Conservation (phyloP, 495 filamentous ascomycete genomes). For the Penicillium coprophilum region DNA sequence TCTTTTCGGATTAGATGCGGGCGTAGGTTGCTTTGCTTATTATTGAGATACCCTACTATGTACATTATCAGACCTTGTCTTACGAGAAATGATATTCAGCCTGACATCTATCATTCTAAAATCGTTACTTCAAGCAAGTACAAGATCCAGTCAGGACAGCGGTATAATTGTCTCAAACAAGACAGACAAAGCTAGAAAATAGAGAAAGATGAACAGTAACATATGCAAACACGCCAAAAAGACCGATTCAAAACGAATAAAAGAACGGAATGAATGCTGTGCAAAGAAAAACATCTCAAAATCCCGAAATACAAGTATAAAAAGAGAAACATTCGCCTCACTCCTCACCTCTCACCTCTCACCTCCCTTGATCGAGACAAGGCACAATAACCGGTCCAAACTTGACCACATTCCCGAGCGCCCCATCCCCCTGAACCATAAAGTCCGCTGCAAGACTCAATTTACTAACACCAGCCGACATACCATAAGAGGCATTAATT, state of each 20-base stretch:
- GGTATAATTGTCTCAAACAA: not conserved
- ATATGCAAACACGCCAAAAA: slow-evolving; percentile 7
- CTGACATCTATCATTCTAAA: not conserved
- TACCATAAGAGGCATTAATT: slow-evolving; percentile 54
- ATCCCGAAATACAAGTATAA: not conserved
- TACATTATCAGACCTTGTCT: not conserved
- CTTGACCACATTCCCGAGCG: slow-evolving; percentile 77
- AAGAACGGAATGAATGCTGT: slow-evolving; percentile 1
- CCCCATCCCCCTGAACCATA: slow-evolving; percentile 91
- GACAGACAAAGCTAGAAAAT: not conserved
- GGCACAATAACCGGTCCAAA: slow-evolving; percentile 97
- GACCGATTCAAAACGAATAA: not conserved
- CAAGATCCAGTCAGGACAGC: not conserved
- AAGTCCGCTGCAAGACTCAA: slow-evolving; percentile 93
- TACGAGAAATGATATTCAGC: not conserved
- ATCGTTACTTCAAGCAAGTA: not conserved
- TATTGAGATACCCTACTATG: not conserved
- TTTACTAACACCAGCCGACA: slow-evolving; percentile 54
- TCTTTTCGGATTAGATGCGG: not conserved
- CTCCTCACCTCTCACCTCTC: not conserved
- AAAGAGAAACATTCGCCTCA: not conserved
- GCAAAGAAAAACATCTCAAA: not conserved
- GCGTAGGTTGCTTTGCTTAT: not conserved
- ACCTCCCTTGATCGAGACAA: slow-evolving; percentile 77
- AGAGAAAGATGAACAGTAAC: not conserved